Evolutionary conservation across 139 green algal species (phyloP), one percentile per base, ranked within the genome.

Genomic region (Penium margaritaceum): DNA sequence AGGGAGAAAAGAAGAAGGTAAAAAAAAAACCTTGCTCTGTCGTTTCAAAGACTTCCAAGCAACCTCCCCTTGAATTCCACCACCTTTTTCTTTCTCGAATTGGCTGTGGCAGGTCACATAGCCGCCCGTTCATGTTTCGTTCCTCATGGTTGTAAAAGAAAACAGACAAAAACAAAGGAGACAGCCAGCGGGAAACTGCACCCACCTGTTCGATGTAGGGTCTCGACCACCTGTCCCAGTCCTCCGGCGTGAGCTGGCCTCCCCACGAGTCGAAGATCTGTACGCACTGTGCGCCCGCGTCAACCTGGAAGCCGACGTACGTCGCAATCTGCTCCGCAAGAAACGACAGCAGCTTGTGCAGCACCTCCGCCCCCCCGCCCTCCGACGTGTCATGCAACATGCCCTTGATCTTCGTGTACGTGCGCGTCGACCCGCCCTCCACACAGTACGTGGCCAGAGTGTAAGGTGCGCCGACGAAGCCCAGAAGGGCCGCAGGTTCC

Each of bases 221-320:
- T 41, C 88, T 85, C 29, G 84, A 92, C 90, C 90, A 96, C 70
- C 79, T 81, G 67, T 98, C 94, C 94, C 94, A 98, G 61, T 84
- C 67, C 33, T 85, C 73, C 1, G 92, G 92, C n/a, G 92, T 86
- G 39, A 97, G 88, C 83, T 98, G 93, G 0, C 93, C 91, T 27
- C 93, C 93, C 93, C 93, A 98, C 1, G 86, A 94, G 82, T 98
- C 93, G 79, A 98, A 98, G 62, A 98, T 89, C 81, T 93, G 88
- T 44, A 90, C 41, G 47, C n/a, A 75, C 86, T 96, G 88, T 46
- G 93, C 93, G 6, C 93, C 93, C 14, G 78, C 82, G 46, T 91
- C 85, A 37, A 95, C 92, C 87, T 84, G 84, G 79, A 89, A 97
- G 60, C 76, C 79, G 44, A 87, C 86, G 84, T 98, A 98, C 34